Percentiles rank a stretch among this genome's conserved stretches.
Conservation (phyloP, 306 rosid species). For the Lotus japonicus region DNA sequence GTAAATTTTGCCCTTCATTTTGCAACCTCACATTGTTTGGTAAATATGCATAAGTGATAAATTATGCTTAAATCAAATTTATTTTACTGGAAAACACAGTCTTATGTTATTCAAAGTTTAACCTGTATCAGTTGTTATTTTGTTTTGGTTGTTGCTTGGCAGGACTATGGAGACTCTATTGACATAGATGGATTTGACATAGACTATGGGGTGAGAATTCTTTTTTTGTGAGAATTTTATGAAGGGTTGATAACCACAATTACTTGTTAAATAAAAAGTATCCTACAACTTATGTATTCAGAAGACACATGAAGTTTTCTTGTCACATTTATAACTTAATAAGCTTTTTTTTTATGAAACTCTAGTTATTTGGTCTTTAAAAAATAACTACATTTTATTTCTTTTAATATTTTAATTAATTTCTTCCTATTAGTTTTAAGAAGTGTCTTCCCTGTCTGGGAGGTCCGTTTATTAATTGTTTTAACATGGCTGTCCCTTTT, state of each 20-base stretch:
- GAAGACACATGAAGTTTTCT: background rate
- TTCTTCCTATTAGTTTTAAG: constrained; percentile 1
- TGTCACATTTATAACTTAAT: background rate
- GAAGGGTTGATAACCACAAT: background rate
- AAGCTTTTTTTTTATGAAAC: background rate
- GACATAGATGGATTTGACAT: constrained; percentile 81
- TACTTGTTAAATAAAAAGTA: background rate
- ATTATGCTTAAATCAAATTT: background rate
- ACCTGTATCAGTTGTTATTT: background rate
- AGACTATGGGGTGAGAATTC: constrained; percentile 78
- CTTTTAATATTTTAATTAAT: background rate
- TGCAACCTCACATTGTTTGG: background rate
- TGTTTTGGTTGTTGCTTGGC: constrained; percentile 22
- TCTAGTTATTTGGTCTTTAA: background rate
- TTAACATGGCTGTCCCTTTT: constrained; percentile 15
- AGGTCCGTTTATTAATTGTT: background rate
- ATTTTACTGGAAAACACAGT: background rate
- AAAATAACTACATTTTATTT: background rate
- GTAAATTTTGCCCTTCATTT: background rate
- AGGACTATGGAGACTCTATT: constrained; percentile 79
- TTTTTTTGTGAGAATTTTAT: background rate
- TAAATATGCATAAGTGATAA: background rate
- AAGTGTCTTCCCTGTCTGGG: background rate
- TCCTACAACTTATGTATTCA: background rate
- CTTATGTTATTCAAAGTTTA: background rate